phyloP scores from a whole-genome alignment of 2,329 filamentous ascomycete genomes.

The Sporothrix luriei region DNA sequence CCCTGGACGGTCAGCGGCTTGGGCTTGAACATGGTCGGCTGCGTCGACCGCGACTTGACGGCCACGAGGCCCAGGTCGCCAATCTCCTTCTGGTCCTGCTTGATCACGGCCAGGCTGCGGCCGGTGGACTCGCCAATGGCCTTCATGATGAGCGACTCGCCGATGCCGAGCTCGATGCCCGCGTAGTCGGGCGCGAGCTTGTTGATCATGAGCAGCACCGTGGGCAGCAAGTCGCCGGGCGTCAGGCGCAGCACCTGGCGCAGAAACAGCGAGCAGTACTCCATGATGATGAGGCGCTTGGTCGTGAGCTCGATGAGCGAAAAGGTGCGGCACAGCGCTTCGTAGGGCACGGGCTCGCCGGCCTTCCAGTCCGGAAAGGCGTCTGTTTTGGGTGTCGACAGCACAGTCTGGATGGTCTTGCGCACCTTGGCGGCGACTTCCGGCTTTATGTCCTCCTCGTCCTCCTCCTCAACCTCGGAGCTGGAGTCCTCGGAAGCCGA shows the following conservation, averaged over 20 bases:
- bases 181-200: constrained; percentile 96
- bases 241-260: constrained; percentile 92
- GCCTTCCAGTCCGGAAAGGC: constrained; percentile 95
- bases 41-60: constrained; percentile 91
- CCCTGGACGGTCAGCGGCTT: constrained; percentile 84
- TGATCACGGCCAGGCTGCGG: constrained; percentile 83
- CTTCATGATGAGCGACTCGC: constrained; percentile 98
- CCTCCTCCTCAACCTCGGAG: constrained; percentile 43
- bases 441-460: constrained; percentile 58
- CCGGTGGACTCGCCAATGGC: constrained; percentile 94
- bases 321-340: constrained; percentile 90
- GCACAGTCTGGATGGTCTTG: constrained; percentile 79
- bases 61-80: constrained; percentile 93
- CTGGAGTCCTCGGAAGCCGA: constrained; percentile 48
- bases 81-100: constrained; percentile 93
- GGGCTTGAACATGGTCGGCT: constrained; percentile 98
- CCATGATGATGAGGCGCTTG: constrained; percentile 84
- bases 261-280: constrained; percentile 86
- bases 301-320: constrained; percentile 93
- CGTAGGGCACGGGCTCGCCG: constrained; percentile 88
- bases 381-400: constrained; percentile 74
- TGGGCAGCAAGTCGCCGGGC: constrained; percentile 82
- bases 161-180: constrained; percentile 96
- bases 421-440: constrained; percentile 75
- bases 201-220: constrained; percentile 94